Base-by-base conservation (phyloP, 768 basidiomycete species). In the Kwoniella botswanensis region DNA sequence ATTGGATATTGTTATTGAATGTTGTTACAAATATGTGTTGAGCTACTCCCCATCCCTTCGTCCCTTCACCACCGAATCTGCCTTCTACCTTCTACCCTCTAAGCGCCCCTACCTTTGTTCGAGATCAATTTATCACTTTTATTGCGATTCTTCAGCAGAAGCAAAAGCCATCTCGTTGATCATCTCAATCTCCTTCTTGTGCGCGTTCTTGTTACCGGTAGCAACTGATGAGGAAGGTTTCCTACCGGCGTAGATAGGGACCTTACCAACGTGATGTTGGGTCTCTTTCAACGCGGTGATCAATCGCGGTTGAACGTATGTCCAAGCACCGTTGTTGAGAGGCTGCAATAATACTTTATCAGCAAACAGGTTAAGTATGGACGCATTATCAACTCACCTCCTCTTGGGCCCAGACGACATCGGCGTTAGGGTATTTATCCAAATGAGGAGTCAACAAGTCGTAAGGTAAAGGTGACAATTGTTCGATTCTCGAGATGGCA, bases 321-420 rank as follows among this genome's bases (percentile, higher is more conserved):
- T 93, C 97, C 97, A 99, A 1, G 93, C 90, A 75, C 97, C 97
- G 79, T 94, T 94, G 87, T 99, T 99, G 75, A 98, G 85, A 17
- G 97, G 96, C 84, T 98, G 79, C 61, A 76, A 50, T 15, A 74
- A 62, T 50, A 35, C 35, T 35, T 35, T 6, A 35, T 35, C 35
- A 35, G 35, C 35, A 35, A 35, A 35, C 35, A 35, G 35, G 35
- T 35, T 35, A 6, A 35, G 7, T 6, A 35, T 35, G 35, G 35
- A 35, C 35, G 35, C 35, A 35, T 26, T 26, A 35, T 35, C 35
- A 35, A 50, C 85, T 66, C 81, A 88, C 90, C 86, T 97, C 82
- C 65, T 83, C 82, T 64, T 83, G 94, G 79, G 92, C 93, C 95
- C 96, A 98, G 57, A 94, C 86, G 50, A 96, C 83, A 74, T 92